Evolutionary conservation across 2,329 filamentous ascomycete species (phyloP).

Genomic region (Alternaria sp.): DNA sequence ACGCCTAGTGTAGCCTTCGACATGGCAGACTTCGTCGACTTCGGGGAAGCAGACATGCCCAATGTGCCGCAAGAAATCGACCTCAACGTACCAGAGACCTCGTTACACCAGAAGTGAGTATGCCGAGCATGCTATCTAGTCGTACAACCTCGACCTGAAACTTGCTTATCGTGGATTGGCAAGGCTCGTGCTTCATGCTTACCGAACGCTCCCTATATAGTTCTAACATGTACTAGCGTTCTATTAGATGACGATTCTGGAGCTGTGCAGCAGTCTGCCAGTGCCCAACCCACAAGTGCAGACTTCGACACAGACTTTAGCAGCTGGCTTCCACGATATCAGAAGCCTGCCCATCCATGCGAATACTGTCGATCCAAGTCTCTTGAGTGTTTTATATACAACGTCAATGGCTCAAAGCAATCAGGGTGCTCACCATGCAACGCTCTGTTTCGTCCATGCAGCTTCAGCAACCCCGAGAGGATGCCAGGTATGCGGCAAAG

Average conservation of each 20-base stretch:
- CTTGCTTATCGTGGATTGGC: background rate
- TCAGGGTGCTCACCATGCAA: constrained; percentile 58
- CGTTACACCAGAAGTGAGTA: constrained; percentile 29
- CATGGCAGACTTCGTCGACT: constrained; percentile 53
- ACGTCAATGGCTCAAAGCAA: constrained; percentile 50
- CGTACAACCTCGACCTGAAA: background rate
- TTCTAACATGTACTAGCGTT: constrained; percentile 21
- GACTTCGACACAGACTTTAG: constrained; percentile 56
- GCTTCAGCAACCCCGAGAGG: constrained; percentile 53
- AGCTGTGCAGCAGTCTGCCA: constrained; percentile 14
- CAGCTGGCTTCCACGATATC: constrained; percentile 58
- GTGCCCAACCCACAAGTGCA: constrained; percentile 17
- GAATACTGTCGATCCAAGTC: constrained; percentile 58
- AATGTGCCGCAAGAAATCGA: constrained; percentile 29
- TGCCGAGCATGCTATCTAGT: background rate
- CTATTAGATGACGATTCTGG: constrained; percentile 9
- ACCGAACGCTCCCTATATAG: background rate
- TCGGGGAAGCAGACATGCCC: constrained; percentile 49
- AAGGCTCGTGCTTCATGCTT: background rate
- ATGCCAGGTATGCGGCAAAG: constrained; percentile 42
- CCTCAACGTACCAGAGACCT: constrained; percentile 6
- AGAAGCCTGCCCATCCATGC: constrained; percentile 57
- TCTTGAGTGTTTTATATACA: constrained; percentile 59
- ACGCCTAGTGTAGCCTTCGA: constrained; percentile 39
- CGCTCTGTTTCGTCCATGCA: constrained; percentile 59